These are phyloP conservation scores for Sordaria brevicollis DNA, from an alignment of 495 filamentous ascomycete species.

Conservation along the genomic window DNA sequence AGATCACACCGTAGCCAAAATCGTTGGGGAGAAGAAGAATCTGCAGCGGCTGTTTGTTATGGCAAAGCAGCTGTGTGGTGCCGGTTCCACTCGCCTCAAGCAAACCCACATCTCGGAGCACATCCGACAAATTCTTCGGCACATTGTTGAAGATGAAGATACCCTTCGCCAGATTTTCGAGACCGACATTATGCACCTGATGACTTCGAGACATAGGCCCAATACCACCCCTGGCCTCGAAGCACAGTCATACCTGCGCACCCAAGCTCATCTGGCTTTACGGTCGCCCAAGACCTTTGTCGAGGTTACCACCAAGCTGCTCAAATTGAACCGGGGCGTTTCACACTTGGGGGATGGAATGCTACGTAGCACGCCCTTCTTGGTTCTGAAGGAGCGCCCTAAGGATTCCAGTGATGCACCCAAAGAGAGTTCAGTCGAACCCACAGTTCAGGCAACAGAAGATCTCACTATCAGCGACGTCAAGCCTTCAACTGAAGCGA, in stretches of 20 bases:
- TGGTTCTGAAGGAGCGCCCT: conserved; percentile 19
- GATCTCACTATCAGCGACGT: conserved; percentile 41
- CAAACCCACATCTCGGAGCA: conserved; percentile 43
- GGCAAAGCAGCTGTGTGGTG: conserved; percentile 78
- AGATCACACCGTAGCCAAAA: conserved; percentile 58
- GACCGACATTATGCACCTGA: conserved; percentile 70
- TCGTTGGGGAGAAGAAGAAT: conserved; percentile 76
- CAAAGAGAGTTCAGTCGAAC: conserved; percentile 30
- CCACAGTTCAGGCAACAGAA: conserved; percentile 45
- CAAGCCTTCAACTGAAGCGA: conserved; percentile 41
- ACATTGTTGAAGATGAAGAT: conserved; percentile 89
- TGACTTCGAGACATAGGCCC: conserved; percentile 19
- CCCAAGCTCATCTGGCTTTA: conserved; percentile 72
- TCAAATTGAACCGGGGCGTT: conserved; percentile 59
- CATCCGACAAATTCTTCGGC: conserved; percentile 80
- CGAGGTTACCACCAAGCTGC: conserved; percentile 77
- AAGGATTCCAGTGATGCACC: conserved; percentile 21
- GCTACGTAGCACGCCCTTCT: conserved; percentile 27
- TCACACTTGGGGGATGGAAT: conserved; percentile 34
- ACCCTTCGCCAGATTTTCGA: conserved; percentile 88
- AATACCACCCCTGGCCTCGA: background rate
- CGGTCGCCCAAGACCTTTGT: conserved; percentile 82
- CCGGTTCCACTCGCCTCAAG: conserved; percentile 63
- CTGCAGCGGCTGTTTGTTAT: conserved; percentile 87
- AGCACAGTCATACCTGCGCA: conserved; percentile 59